phyloP scores from a whole-genome alignment of 208 protist genomes.

The Ichthyophonus hoferi region DNA sequence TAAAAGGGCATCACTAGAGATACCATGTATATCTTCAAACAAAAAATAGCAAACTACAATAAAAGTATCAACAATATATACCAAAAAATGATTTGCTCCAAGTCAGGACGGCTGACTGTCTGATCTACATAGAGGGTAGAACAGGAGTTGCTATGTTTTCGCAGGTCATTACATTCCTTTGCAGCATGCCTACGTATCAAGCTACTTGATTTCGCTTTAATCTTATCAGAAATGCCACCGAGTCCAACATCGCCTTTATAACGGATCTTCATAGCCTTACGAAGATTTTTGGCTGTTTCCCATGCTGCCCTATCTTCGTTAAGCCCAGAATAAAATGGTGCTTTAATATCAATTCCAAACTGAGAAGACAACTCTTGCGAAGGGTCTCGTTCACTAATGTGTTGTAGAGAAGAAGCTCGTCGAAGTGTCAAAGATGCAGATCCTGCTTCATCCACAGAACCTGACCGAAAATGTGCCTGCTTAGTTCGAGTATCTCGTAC shows the following conservation, averaged over 20 bases:
- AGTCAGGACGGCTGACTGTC: constrained; percentile 25
- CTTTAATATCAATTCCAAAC: neutral
- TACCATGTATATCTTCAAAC: too few relatives aligned
- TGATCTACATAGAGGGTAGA: constrained; percentile 50
- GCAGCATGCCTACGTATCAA: neutral
- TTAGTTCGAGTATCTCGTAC: too few relatives aligned
- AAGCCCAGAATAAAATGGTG: neutral
- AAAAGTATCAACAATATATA: too few relatives aligned
- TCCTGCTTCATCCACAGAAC: too few relatives aligned
- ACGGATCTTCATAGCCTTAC: neutral
- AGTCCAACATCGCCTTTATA: neutral
- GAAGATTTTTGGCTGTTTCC: neutral
- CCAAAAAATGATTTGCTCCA: constrained; percentile 16
- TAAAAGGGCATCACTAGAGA: too few relatives aligned
- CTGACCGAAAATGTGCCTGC: too few relatives aligned
- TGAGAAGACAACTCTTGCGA: neutral
- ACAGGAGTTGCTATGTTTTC: constrained; percentile 25
- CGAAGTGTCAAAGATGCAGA: too few relatives aligned
- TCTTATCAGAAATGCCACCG: neutral
- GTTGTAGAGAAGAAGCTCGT: neutral
- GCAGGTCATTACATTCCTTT: neutral
- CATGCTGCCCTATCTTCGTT: neutral
- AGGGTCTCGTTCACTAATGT: neutral
- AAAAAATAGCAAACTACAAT: too few relatives aligned
- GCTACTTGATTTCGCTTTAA: neutral